Conservation (phyloP, 2,329 filamentous ascomycete genomes). For the Paecilomyces sp. region DNA sequence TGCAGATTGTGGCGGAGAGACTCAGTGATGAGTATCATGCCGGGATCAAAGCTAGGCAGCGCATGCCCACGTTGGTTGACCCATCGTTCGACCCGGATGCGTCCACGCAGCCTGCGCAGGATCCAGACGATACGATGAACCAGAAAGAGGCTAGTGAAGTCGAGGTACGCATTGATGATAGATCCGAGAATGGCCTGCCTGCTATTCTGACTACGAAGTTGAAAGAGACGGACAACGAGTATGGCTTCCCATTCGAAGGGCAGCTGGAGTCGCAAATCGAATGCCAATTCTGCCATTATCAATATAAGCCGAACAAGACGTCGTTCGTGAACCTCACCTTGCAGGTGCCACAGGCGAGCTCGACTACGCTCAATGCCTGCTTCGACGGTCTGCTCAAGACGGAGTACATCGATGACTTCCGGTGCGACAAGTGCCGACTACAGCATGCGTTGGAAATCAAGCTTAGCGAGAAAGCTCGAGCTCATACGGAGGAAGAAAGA, state of each 20-base stretch:
- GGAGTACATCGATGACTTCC: conserved; percentile 94
- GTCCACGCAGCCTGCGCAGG: conserved; percentile 3
- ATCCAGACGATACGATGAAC: conserved; percentile 11
- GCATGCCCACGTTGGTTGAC: conserved; percentile 19
- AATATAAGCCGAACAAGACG: conserved; percentile 73
- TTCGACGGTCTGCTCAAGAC: conserved; percentile 93
- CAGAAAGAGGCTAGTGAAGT: conserved; percentile 14
- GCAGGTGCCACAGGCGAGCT: conserved; percentile 76
- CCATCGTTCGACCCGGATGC: conserved; percentile 11
- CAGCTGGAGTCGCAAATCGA: conserved; percentile 91
- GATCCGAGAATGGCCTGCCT: conserved; percentile 21
- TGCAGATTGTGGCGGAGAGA: conserved; percentile 88
- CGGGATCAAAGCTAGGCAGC: conserved; percentile 62
- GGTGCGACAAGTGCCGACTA: conserved; percentile 88
- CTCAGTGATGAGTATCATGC: conserved; percentile 92
- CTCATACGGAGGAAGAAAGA: conserved; percentile 48
- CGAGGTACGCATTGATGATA: conserved; percentile 31
- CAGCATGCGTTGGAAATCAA: conserved; percentile 65
- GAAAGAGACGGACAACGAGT: conserved; percentile 29
- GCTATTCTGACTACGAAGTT: conserved; percentile 31
- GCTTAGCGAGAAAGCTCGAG: conserved; percentile 51
- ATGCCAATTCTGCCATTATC: conserved; percentile 83
- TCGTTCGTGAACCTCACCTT: conserved; percentile 89
- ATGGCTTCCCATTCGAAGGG: conserved; percentile 84
- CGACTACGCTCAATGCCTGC: conserved; percentile 76